A percentile compares a stretch with the other conserved stretches of the same genome.
Conservation (phyloP, 2,329 filamentous ascomycete genomes). For the Rhynchosporium secalis region DNA sequence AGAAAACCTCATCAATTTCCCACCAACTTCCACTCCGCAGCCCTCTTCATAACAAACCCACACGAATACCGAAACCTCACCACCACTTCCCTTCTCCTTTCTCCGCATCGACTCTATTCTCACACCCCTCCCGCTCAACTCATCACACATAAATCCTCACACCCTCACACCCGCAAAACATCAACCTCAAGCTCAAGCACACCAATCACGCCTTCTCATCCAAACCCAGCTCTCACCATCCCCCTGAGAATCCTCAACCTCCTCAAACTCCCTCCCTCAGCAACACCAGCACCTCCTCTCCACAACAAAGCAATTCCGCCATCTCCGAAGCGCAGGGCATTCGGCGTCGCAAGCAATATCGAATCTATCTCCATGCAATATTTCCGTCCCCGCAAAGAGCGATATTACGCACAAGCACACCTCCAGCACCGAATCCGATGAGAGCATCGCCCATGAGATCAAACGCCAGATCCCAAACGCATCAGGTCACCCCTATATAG, state of each 20-base stretch:
- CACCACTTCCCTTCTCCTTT: constrained; percentile 45
- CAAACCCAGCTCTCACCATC: too few species aligned
- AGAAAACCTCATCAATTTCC: constrained; percentile 40
- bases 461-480: too few species aligned
- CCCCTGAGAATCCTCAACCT: constrained; percentile 28
- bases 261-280: constrained; percentile 36
- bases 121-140: constrained; percentile 37
- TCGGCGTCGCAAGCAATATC: too few species aligned
- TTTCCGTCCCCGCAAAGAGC: too few species aligned
- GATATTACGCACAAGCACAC: too few species aligned
- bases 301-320: too few species aligned
- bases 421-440: too few species aligned
- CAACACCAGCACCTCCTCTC: too few species aligned
- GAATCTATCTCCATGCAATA: too few species aligned
- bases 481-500: too few species aligned
- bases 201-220: constrained; percentile 27
- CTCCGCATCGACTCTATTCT: constrained; percentile 44
- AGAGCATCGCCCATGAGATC: too few species aligned
- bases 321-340: too few species aligned
- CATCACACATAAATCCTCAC: not conserved
- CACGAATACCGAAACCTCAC: constrained; percentile 48
- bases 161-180: constrained; percentile 35
- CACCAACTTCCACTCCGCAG: constrained; percentile 31
- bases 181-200: constrained; percentile 41
- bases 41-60: constrained; percentile 39